A percentile compares a stretch with the other conserved stretches of the same genome.
phyloP scores from a whole-genome alignment of 176 grass and related monocot genomes.

The Chloris gayana region DNA sequence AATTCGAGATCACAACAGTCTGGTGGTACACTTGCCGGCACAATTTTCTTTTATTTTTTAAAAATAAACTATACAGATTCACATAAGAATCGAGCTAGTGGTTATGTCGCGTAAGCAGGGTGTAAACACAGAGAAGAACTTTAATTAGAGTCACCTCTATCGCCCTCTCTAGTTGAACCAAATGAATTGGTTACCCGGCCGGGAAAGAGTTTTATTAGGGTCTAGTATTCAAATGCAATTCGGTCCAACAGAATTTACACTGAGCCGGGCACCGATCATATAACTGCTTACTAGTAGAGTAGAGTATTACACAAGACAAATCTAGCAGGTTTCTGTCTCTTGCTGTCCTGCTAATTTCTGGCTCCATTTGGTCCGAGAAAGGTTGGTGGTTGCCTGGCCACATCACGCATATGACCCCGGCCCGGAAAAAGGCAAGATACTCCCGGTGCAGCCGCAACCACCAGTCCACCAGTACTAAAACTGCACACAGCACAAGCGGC shows the following conservation, averaged over 20 bases:
- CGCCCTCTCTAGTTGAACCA: too few species aligned
- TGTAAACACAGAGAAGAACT: too few species aligned
- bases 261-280: background rate
- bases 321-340: background rate
- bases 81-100: background rate
- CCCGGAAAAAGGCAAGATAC: background rate
- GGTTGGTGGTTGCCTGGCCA: background rate
- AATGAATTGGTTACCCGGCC: too few species aligned
- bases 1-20: background rate
- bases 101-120: background rate
- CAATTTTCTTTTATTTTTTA: too few species aligned
- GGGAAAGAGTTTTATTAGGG: too few species aligned
- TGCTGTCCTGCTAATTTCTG: background rate
- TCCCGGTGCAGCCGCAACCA: background rate
- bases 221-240: too few species aligned
- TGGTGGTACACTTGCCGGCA: background rate
- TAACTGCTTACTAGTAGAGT: too few species aligned
- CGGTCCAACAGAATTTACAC: too few species aligned
- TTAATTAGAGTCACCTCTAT: too few species aligned
- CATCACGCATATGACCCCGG: background rate
- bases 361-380: background rate
- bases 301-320: background rate
- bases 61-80: background rate
- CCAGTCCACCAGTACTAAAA: slow-evolving; percentile 9
- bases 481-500: background rate